Evolutionary conservation across 176 grass and related monocot species (phyloP).

Genomic region (Aegilops tauschii): DNA sequence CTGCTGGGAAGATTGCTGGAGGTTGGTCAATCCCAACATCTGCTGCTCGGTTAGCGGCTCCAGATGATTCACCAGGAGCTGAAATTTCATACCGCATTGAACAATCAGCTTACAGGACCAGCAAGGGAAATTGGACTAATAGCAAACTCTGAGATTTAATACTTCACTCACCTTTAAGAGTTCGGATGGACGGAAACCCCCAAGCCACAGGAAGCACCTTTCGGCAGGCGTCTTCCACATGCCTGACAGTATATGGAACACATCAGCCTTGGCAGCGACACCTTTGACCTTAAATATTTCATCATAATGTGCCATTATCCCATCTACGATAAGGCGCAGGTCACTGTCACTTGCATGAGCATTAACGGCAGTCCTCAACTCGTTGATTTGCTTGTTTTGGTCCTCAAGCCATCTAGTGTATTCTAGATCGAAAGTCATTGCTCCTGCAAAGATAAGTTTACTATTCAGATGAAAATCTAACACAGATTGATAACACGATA

Average conservation of each 20-base stretch:
- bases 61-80: slow-evolving; percentile 50
- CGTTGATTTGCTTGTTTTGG: slow-evolving; percentile 58
- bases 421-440: slow-evolving; percentile 53
- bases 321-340: slow-evolving; percentile 50
- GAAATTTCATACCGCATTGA: background rate
- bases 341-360: slow-evolving; percentile 68
- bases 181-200: slow-evolving; percentile 58
- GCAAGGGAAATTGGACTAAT: background rate
- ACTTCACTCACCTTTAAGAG: slow-evolving; percentile 41
- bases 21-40: slow-evolving; percentile 40
- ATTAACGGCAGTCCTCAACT: slow-evolving; percentile 58
- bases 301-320: slow-evolving; percentile 60
- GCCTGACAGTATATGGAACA: slow-evolving; percentile 67
- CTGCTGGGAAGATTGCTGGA: slow-evolving; percentile 58
- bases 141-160: slow-evolving; percentile 4
- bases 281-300: slow-evolving; percentile 58
- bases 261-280: slow-evolving; percentile 52
- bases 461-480: slow-evolving; percentile 7
- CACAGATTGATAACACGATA: slow-evolving; percentile 9
- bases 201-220: slow-evolving; percentile 63
- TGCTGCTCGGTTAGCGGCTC: slow-evolving; percentile 52
- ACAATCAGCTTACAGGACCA: slow-evolving; percentile 17
- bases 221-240: slow-evolving; percentile 67
- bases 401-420: slow-evolving; percentile 63
- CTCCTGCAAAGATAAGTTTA: slow-evolving; percentile 36